Evolutionary conservation across 2,329 filamentous ascomycete species (phyloP).

Genomic region (Alternaria sp.): DNA sequence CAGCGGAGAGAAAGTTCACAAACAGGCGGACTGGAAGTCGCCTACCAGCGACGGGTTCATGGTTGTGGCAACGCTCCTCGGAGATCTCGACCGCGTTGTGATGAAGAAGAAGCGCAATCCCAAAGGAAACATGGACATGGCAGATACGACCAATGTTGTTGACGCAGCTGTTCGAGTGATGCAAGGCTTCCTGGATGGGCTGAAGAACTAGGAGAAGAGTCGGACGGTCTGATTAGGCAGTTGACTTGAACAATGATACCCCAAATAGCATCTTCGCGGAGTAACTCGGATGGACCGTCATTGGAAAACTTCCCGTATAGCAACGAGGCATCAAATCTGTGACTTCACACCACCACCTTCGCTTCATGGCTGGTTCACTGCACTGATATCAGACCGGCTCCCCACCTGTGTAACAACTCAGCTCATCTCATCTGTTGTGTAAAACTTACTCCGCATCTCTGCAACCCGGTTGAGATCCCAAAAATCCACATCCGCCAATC

Average conservation of each 20-base stretch:
- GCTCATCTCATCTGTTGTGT: neutral
- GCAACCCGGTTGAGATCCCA: neutral
- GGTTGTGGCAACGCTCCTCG: neutral
- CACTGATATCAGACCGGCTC: neutral
- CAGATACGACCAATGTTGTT: neutral
- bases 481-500: slow-evolving; percentile 2
- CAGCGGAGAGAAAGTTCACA: neutral
- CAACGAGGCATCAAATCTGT: neutral
- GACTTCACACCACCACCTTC: neutral
- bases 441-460: neutral
- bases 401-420: slow-evolving; percentile 3
- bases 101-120: neutral
- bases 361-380: neutral
- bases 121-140: neutral
- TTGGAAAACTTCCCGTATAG: neutral
- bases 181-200: neutral
- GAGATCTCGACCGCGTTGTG: neutral
- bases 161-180: neutral
- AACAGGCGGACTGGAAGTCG: neutral
- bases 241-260: neutral
- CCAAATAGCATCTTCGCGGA: neutral
- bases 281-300: neutral
- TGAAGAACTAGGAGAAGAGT: neutral
- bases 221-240: too few relatives aligned
- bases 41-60: neutral